phyloP scores from a whole-genome alignment of 106 monocot genomes.

The Dioscorea dumetorum region DNA sequence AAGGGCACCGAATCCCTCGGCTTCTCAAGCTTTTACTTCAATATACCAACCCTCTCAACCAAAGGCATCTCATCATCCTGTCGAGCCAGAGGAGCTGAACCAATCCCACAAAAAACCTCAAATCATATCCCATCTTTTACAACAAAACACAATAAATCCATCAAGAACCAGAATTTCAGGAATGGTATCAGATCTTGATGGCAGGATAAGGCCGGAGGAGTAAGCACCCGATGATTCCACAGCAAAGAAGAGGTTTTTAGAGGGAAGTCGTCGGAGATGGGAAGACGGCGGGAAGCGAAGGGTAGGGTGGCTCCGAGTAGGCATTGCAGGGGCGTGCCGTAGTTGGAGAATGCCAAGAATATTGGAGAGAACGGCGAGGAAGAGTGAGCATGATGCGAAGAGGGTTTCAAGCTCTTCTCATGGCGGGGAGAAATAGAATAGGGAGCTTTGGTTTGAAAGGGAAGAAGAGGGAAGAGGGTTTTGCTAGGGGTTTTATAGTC shows the following conservation, averaged over 20 bases:
- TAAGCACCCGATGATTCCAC: conserved; percentile 1
- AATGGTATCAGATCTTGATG: conserved; percentile 1
- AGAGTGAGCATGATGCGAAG: conserved; percentile 25
- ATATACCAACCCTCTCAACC: conserved; percentile 6
- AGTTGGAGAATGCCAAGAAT: conserved; percentile 26
- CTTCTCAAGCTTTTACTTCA: conserved; percentile 31
- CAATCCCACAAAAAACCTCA: background rate
- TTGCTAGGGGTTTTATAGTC: no score
- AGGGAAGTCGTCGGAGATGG: conserved; percentile 9
- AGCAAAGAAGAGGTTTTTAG: background rate
- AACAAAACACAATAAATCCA: background rate
- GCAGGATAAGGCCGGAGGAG: background rate
- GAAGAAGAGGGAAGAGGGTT: no score
- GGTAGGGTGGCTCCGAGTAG: conserved; percentile 1
- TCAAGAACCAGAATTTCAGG: background rate
- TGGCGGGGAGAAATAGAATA: background rate
- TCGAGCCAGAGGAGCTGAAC: conserved; percentile 7
- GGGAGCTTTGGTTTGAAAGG: no score
- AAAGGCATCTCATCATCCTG: conserved; percentile 7
- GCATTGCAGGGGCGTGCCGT: background rate
- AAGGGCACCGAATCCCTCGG: conserved; percentile 32
- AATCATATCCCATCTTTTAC: background rate
- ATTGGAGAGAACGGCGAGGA: conserved; percentile 18
- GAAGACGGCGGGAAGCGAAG: conserved; percentile 7
- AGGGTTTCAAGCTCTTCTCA: background rate